phyloP scores from a whole-genome alignment of 257 asterid species.

The Perilla frutescens region DNA sequence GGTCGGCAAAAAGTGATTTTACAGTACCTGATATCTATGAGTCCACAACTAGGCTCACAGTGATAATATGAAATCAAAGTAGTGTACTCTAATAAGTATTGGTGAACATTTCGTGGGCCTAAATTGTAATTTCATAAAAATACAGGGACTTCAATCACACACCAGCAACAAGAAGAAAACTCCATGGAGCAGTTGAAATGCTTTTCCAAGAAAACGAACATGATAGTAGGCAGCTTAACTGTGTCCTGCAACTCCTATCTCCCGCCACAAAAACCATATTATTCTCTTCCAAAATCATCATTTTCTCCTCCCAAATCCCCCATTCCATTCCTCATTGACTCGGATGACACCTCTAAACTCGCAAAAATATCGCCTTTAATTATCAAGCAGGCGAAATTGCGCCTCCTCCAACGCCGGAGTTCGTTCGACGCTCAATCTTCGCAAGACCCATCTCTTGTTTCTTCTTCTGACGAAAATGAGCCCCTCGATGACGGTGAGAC shows the following conservation, averaged over 20 bases:
- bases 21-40: no score
- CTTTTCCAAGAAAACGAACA: constrained; percentile 36
- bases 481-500: constrained; percentile 33
- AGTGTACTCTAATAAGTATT: no score
- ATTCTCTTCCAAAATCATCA: constrained; percentile 25
- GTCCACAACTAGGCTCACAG: no score
- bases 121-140: neutral
- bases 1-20: no score
- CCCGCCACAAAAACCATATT: constrained; percentile 37
- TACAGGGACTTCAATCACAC: constrained; percentile 5
- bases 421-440: constrained; percentile 52
- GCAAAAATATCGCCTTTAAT: constrained; percentile 32
- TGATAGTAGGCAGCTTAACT: constrained; percentile 56
- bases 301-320: constrained; percentile 25
- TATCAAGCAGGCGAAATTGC: constrained; percentile 33
- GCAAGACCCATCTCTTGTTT: constrained; percentile 47
- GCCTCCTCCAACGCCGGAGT: constrained; percentile 44
- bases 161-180: constrained; percentile 4
- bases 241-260: constrained; percentile 61
- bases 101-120: neutral
- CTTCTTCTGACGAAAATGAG: constrained; percentile 44
- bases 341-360: constrained; percentile 8
- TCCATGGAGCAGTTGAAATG: neutral
- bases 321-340: constrained; percentile 4
- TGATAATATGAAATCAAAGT: no score